phyloP scores from a whole-genome alignment of 1,284 basidiomycete genomes.

The Mycena sp. region DNA sequence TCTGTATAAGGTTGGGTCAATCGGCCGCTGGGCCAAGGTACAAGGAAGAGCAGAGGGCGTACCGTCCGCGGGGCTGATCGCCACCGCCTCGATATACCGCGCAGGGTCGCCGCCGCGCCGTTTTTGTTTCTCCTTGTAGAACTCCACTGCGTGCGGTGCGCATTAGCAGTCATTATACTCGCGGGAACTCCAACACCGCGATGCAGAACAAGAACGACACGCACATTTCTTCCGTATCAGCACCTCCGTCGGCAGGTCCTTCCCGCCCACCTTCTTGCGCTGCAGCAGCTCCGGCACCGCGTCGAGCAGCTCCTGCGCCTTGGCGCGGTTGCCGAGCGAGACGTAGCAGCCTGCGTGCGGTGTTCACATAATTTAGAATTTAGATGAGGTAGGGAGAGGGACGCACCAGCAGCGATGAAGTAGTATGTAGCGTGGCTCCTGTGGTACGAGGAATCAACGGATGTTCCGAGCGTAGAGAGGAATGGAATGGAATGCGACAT shows the following conservation, averaged over 20 bases:
- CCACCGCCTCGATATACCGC: slow-evolving; percentile 62
- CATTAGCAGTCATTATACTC: too few relatives aligned
- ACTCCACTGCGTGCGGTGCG: slow-evolving; percentile 58
- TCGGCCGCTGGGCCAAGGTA: slow-evolving; percentile 1
- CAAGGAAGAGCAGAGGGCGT: slow-evolving; percentile 29
- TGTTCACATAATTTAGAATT: too few relatives aligned
- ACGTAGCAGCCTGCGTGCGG: slow-evolving; percentile 52
- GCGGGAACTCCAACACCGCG: too few relatives aligned
- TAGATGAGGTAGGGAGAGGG: too few relatives aligned
- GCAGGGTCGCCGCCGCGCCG: slow-evolving; percentile 59
- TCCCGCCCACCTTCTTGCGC: slow-evolving; percentile 70
- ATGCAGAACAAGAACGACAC: slow-evolving; percentile 24
- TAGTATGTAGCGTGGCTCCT: slow-evolving; percentile 84
- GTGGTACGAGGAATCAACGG: too few relatives aligned
- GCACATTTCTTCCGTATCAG: slow-evolving; percentile 77
- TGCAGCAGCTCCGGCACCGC: slow-evolving; percentile 68
- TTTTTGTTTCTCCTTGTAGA: slow-evolving; percentile 75
- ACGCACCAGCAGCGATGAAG: slow-evolving; percentile 58
- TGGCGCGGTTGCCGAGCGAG: slow-evolving; percentile 9
- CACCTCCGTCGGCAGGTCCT: slow-evolving; percentile 76
- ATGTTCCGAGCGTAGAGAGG: too few relatives aligned
- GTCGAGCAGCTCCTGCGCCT: slow-evolving; percentile 63
- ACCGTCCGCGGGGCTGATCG: slow-evolving; percentile 77
- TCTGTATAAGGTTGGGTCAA: slow-evolving; percentile 59
- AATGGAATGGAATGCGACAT: too few relatives aligned